Conservation (phyloP, 108 stramenopile genomes). For the Cyclotella cryptica region DNA sequence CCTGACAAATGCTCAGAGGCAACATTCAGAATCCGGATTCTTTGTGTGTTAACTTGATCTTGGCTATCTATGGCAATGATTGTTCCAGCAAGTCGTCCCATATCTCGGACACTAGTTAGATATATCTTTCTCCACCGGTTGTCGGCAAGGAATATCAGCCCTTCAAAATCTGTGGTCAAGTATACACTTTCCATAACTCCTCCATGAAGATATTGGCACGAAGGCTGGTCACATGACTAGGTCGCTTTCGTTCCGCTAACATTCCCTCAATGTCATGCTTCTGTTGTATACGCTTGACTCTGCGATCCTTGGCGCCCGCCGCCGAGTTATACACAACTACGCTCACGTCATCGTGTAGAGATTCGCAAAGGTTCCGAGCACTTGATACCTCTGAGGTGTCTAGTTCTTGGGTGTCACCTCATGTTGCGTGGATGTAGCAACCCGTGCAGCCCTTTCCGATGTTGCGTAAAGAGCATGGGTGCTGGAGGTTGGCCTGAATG, state of each 20-base stretch:
- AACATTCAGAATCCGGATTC: slow-evolving; percentile 22
- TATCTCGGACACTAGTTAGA: slow-evolving; percentile 44
- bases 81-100: slow-evolving; percentile 42
- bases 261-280: background rate
- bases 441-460: slow-evolving; percentile 7
- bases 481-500: slow-evolving; percentile 12
- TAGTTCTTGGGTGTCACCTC: slow-evolving; percentile 15
- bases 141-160: slow-evolving; percentile 28
- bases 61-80: background rate
- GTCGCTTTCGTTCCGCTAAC: background rate
- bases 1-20: slow-evolving; percentile 27
- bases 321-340: slow-evolving; percentile 27
- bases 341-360: background rate
- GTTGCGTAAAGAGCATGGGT: background rate
- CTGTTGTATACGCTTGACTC: slow-evolving; percentile 18
- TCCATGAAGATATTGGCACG: slow-evolving; percentile 50
- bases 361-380: slow-evolving; percentile 15
- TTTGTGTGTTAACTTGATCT: background rate
- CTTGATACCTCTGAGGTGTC: slow-evolving; percentile 21
- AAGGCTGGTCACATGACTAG: slow-evolving; percentile 3
- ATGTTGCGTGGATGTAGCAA: slow-evolving; percentile 30
- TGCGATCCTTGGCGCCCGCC: slow-evolving; percentile 17
- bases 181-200: slow-evolving; percentile 44
- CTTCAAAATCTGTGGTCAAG: slow-evolving; percentile 33
- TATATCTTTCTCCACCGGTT: slow-evolving; percentile 19